Conservation (phyloP, 2,329 filamentous ascomycete genomes). For the Parafenestella ontariensis region DNA sequence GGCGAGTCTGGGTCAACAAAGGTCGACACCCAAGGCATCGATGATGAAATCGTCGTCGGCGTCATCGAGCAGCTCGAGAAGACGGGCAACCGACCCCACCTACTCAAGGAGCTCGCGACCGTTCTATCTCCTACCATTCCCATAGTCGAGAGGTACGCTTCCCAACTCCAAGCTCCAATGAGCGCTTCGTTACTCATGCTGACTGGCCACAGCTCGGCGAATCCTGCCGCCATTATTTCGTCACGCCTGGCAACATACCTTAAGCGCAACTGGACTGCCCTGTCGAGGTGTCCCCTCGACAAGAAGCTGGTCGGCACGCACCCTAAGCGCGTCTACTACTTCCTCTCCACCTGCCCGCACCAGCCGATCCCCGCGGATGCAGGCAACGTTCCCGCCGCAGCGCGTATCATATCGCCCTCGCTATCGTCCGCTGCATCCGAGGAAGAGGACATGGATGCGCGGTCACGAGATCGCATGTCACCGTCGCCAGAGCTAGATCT, state of each 20-base stretch:
- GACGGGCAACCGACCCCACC: slow-evolving; percentile 88
- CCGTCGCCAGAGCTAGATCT: slow-evolving; percentile 94
- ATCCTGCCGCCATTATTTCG: slow-evolving; percentile 93
- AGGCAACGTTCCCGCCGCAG: slow-evolving; percentile 57
- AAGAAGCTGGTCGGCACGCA: slow-evolving; percentile 94
- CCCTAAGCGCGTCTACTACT: slow-evolving; percentile 95
- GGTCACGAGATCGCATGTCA: slow-evolving; percentile 72
- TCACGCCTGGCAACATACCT: slow-evolving; percentile 89
- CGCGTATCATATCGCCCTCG: slow-evolving; percentile 80
- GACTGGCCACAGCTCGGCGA: slow-evolving; percentile 75
- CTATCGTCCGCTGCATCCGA: slow-evolving; percentile 82
- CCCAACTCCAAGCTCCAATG: slow-evolving; percentile 17
- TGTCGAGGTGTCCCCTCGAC: slow-evolving; percentile 83
- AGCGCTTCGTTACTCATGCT: slow-evolving; percentile 41
- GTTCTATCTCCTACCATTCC: slow-evolving; percentile 78
- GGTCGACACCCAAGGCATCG: slow-evolving; percentile 82
- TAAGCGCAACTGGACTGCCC: slow-evolving; percentile 80
- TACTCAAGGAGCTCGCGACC: slow-evolving; percentile 90
- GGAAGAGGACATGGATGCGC: slow-evolving; percentile 65
- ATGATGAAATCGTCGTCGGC: slow-evolving; percentile 93
- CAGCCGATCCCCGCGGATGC: slow-evolving; percentile 78
- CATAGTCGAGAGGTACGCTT: slow-evolving; percentile 87
- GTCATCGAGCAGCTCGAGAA: slow-evolving; percentile 88
- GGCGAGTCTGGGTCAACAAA: slow-evolving; percentile 60
- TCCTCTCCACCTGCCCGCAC: slow-evolving; percentile 85